Evolutionary conservation across 2,329 filamentous ascomycete genomes (phyloP).

Genomic region (Venturia effusa): DNA sequence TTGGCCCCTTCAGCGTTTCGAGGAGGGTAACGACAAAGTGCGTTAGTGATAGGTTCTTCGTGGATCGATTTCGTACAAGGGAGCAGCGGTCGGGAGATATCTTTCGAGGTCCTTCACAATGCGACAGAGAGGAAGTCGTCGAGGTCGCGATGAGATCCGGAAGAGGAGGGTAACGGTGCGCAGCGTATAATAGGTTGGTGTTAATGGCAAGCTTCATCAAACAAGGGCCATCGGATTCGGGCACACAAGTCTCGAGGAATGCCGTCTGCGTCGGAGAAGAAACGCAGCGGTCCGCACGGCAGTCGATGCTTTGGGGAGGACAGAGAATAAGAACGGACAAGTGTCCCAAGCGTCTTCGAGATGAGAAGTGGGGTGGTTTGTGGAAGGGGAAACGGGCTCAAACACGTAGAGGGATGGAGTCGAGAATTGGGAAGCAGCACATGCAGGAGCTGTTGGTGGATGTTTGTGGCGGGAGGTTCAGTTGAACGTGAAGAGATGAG

Average conservation of each 20-base stretch:
- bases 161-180: neutral
- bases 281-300: too few relatives aligned
- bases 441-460: constrained; percentile 1
- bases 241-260: neutral
- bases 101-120: neutral
- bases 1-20: neutral
- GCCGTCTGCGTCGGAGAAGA: neutral
- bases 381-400: neutral
- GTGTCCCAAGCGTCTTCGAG: neutral
- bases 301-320: neutral
- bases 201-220: neutral
- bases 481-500: neutral
- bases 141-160: neutral
- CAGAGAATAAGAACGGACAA: neutral
- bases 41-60: neutral
- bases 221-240: neutral
- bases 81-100: neutral
- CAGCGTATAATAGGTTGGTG: neutral
- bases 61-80: neutral
- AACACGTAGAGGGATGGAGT: neutral
- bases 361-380: neutral
- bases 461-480: neutral
- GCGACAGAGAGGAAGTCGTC: neutral
- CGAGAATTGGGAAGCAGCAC: neutral
- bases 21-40: neutral